Evolutionary conservation across 441 rosid species (phyloP).

Genomic region (Euphorbia schlechtendalii): DNA sequence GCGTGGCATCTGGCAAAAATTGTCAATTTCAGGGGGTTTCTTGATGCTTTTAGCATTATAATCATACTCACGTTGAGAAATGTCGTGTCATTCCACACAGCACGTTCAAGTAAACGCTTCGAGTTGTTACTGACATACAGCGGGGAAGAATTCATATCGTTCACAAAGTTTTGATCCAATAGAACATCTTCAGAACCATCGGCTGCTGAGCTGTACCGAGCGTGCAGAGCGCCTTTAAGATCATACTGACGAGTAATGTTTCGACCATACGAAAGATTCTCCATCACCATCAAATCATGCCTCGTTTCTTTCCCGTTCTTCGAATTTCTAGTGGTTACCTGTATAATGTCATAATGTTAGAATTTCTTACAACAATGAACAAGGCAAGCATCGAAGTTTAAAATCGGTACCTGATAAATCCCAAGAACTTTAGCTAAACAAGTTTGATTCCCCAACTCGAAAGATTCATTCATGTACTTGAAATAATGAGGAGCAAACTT

Average conservation of each 20-base stretch:
- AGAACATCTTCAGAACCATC: slow-evolving; percentile 72
- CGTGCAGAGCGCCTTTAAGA: slow-evolving; percentile 90
- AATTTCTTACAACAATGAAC: slow-evolving; percentile 1
- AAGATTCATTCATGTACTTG: slow-evolving; percentile 75
- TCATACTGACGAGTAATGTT: slow-evolving; percentile 82
- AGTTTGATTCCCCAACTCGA: slow-evolving; percentile 73
- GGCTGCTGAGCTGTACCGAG: slow-evolving; percentile 49
- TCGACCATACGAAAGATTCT: slow-evolving; percentile 78
- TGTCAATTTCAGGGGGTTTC: too few species aligned
- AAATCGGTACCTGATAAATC: slow-evolving; percentile 68
- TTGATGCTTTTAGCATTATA: neutral
- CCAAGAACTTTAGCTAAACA: slow-evolving; percentile 98
- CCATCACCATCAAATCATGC: slow-evolving; percentile 96
- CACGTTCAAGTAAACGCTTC: slow-evolving; percentile 67
- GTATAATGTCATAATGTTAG: slow-evolving; percentile 7
- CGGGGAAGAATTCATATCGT: slow-evolving; percentile 88
- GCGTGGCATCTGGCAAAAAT: too few species aligned
- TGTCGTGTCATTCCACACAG: slow-evolving; percentile 91
- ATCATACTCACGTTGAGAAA: slow-evolving; percentile 68
- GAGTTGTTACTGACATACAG: slow-evolving; percentile 73
- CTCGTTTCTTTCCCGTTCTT: slow-evolving; percentile 74
- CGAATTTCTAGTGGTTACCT: slow-evolving; percentile 73
- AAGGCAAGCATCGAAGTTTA: neutral
- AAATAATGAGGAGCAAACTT: slow-evolving; percentile 77
- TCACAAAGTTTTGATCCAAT: slow-evolving; percentile 89